Evolutionary conservation across 2,329 filamentous ascomycete species (phyloP).

Genomic region (Penicillium sumatraense): DNA sequence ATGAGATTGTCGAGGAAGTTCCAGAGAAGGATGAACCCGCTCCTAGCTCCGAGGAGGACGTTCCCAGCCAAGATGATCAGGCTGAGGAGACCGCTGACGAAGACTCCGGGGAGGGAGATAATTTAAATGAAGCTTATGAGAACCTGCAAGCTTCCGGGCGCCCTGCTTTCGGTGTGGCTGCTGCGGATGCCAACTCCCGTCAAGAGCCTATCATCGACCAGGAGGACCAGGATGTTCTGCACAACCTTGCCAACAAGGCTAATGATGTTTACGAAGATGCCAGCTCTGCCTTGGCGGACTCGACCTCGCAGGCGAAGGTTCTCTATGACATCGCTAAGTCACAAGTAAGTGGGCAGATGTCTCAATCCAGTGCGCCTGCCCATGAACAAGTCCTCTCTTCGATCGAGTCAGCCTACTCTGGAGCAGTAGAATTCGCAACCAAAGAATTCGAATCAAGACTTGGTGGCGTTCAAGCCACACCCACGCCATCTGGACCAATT

Average conservation of each 20-base stretch:
- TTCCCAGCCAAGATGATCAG: neutral
- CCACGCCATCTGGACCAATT: conserved; percentile 50
- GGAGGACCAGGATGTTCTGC: conserved; percentile 50
- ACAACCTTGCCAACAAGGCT: conserved; percentile 56
- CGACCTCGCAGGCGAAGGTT: conserved; percentile 67
- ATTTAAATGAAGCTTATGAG: conserved; percentile 40
- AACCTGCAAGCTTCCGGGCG: conserved; percentile 47
- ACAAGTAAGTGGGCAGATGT: conserved; percentile 70
- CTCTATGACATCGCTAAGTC: conserved; percentile 72
- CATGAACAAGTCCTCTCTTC: conserved; percentile 44
- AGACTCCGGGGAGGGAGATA: neutral
- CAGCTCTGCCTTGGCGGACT: conserved; percentile 52
- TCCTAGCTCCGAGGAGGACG: neutral
- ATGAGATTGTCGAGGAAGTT: conserved; percentile 11
- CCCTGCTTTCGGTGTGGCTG: conserved; percentile 24
- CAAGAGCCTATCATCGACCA: conserved; percentile 47
- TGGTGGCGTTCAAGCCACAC: conserved; percentile 55
- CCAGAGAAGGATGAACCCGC: neutral
- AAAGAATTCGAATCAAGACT: conserved; percentile 20
- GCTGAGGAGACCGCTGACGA: neutral
- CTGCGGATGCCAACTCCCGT: conserved; percentile 20
- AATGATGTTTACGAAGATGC: conserved; percentile 59
- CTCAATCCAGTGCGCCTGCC: conserved; percentile 62
- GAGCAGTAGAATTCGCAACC: conserved; percentile 26
- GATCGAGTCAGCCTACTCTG: conserved; percentile 29